Evolutionary conservation across 139 green algal genomes (phyloP).

Genomic region (Microglena sp.): DNA sequence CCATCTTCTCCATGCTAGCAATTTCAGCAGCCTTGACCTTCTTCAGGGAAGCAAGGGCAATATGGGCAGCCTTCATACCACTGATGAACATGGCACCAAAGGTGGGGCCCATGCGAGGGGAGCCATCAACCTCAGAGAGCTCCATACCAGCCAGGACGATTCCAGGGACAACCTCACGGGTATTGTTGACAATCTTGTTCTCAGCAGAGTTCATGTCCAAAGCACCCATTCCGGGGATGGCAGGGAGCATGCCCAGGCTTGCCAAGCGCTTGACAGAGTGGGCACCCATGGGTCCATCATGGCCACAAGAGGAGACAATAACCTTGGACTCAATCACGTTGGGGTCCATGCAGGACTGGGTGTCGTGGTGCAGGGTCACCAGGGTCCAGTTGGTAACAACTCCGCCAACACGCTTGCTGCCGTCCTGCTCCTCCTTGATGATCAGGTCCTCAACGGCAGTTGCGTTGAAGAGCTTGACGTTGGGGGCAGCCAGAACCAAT

Average conservation of each 20-base stretch:
- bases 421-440: conserved; percentile 41
- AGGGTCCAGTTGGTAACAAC: conserved; percentile 98
- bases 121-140: conserved; percentile 64
- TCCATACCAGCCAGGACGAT: conserved; percentile 96
- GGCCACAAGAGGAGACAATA: conserved; percentile 83
- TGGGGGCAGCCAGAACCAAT: conserved; percentile 71
- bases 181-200: conserved; percentile 76
- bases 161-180: conserved; percentile 72
- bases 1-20: too few species aligned
- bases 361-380: conserved; percentile 93
- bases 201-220: conserved; percentile 96
- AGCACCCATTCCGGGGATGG: conserved; percentile 81
- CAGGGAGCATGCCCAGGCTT: conserved; percentile 75
- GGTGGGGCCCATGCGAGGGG: conserved; percentile 88
- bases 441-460: conserved; percentile 69
- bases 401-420: conserved; percentile 56
- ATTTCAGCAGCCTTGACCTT: conserved; percentile 16
- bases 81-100: conserved; percentile 92
- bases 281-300: conserved; percentile 94
- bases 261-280: conserved; percentile 81
- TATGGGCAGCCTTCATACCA: conserved; percentile 81
- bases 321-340: conserved; percentile 86
- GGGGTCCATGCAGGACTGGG: conserved; percentile 93
- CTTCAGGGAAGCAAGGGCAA: conserved; percentile 64
- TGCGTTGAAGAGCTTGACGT: conserved; percentile 98